These are phyloP conservation scores for Fraxinus angustifolia DNA, from an alignment of 305 asterid species.

Conservation along the genomic window DNA sequence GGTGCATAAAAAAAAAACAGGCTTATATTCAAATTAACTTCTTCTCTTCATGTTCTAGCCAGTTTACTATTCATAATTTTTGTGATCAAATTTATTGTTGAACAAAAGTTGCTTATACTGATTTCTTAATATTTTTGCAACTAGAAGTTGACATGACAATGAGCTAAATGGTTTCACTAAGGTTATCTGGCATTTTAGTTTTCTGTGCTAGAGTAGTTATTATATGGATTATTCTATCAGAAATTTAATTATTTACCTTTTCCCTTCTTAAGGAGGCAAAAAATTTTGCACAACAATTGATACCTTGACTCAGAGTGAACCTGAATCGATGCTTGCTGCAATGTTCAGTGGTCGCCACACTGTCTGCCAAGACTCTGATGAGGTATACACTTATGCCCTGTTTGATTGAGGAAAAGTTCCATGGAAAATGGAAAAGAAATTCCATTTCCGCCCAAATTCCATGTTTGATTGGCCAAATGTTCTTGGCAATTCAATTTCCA, in stretches of 20 bases:
- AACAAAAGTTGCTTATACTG: not conserved
- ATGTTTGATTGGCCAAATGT: no score
- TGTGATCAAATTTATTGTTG: constrained; percentile 10
- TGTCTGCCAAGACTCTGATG: constrained; percentile 58
- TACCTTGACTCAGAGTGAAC: constrained; percentile 83
- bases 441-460: no score
- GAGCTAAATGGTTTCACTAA: not conserved
- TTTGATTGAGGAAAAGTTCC: no score
- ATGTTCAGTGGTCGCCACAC: constrained; percentile 97
- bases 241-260: constrained; percentile 15
- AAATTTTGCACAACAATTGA: constrained; percentile 79
- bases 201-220: not conserved
- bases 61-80: constrained; percentile 7
- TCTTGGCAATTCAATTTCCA: no score
- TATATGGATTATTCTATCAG: not conserved
- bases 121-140: constrained; percentile 10
- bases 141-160: constrained; percentile 8
- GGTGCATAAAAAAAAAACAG: not conserved
- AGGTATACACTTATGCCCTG: constrained; percentile 38
- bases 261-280: constrained; percentile 59
- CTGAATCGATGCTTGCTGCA: constrained; percentile 93
- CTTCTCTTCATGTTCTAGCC: not conserved
- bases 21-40: not conserved
- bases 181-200: not conserved
- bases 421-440: no score